phyloP scores from a whole-genome alignment of 768 basidiomycete genomes.

The Amanita polypyramis region DNA sequence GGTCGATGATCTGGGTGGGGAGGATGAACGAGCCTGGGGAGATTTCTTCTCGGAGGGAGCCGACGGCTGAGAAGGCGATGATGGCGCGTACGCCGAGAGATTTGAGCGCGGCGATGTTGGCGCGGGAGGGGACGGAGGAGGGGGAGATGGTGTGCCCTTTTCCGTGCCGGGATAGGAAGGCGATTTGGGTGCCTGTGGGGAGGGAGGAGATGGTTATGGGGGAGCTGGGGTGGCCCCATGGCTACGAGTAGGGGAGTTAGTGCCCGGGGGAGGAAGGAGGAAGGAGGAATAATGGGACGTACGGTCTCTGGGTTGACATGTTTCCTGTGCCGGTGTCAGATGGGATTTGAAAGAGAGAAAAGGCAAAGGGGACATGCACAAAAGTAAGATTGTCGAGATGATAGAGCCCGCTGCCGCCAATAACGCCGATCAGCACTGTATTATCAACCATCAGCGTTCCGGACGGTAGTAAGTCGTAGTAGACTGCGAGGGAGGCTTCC shows the following conservation, averaged over 20 bases:
- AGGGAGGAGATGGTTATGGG: slow-evolving; percentile 90
- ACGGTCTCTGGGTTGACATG: slow-evolving; percentile 78
- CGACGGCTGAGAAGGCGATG: slow-evolving; percentile 92
- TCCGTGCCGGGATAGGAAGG: slow-evolving; percentile 91
- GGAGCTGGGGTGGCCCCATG: slow-evolving; percentile 88
- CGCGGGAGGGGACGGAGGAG: slow-evolving; percentile 71
- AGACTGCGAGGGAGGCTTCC: no score
- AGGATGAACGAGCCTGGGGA: slow-evolving; percentile 81
- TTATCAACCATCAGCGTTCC: no score
- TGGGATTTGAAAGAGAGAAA: background rate
- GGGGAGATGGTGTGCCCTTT: slow-evolving; percentile 70
- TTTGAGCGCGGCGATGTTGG: slow-evolving; percentile 95
- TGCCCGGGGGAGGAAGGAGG: background rate
- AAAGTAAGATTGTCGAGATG: slow-evolving; percentile 85
- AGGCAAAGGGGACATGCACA: slow-evolving; percentile 43
- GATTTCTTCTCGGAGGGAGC: slow-evolving; percentile 90
- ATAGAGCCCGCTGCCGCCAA: slow-evolving; percentile 89
- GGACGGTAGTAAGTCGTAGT: no score
- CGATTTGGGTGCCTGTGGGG: slow-evolving; percentile 69
- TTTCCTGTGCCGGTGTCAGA: slow-evolving; percentile 32
- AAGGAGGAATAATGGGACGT: slow-evolving; percentile 15
- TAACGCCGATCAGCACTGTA: slow-evolving; percentile 75
- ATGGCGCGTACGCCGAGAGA: slow-evolving; percentile 82
- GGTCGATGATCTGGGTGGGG: slow-evolving; percentile 90
- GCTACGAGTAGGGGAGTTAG: slow-evolving; percentile 34